Conservation (phyloP, 1,284 basidiomycete species). For the Tylopilus sp. region DNA sequence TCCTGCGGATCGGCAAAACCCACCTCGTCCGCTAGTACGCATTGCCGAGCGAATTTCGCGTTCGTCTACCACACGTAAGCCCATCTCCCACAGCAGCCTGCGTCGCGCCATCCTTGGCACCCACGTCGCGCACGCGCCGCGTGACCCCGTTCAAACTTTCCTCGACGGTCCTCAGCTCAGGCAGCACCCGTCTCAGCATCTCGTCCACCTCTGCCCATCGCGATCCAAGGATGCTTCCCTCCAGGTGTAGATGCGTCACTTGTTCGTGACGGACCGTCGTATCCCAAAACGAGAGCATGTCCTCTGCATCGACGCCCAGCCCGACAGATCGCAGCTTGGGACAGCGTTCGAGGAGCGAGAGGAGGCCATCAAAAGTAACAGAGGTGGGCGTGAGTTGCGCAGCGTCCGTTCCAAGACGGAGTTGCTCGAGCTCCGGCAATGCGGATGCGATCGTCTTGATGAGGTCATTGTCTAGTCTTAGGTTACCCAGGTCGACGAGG, state of each 20-base stretch:
- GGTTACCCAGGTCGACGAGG: constrained; percentile 17
- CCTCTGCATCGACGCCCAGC: constrained; percentile 11
- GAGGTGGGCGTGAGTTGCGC: not conserved
- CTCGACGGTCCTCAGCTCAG: constrained; percentile 19
- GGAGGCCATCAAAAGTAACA: constrained; percentile 23
- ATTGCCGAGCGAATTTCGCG: constrained; percentile 12
- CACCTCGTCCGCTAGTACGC: not conserved
- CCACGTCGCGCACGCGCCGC: constrained; percentile 14
- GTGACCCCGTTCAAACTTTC: constrained; percentile 18
- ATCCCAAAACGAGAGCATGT: constrained; percentile 14
- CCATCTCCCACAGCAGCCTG: not conserved
- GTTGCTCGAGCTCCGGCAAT: constrained; percentile 21
- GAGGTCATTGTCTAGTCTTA: constrained; percentile 16
- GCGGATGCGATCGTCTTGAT: constrained; percentile 16
- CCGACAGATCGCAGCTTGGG: constrained; percentile 16
- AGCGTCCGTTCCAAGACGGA: constrained; percentile 6
- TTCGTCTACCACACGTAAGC: constrained; percentile 12
- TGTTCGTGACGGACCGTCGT: constrained; percentile 14
- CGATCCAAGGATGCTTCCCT: constrained; percentile 15
- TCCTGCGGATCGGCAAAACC: not conserved
- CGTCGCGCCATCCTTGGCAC: not conserved
- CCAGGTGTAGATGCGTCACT: constrained; percentile 17
- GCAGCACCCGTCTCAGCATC: constrained; percentile 22
- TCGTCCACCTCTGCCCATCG: constrained; percentile 20
- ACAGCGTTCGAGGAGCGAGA: constrained; percentile 18